A percentile compares a stretch with the other conserved stretches of the same genome.
phyloP scores from a whole-genome alignment of 257 asterid species.

The Primulina tabacum region DNA sequence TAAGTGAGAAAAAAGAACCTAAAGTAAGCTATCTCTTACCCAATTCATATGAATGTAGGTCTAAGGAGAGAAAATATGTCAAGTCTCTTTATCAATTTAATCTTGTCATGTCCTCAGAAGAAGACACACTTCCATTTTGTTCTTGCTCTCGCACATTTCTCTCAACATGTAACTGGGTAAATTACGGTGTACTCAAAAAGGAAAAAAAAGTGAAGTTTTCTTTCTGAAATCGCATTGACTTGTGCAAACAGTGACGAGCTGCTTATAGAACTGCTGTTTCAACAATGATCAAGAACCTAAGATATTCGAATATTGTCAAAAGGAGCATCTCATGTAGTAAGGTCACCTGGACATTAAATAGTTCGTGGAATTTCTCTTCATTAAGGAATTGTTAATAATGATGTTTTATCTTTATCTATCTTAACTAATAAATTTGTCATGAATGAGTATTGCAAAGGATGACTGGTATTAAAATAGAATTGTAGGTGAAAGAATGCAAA shows the following conservation, averaged over 20 bases:
- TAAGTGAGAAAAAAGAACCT: conserved; percentile 11
- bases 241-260: neutral
- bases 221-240: neutral
- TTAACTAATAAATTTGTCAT: too few species aligned
- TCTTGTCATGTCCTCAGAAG: neutral
- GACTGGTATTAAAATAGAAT: too few species aligned
- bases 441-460: neutral
- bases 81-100: neutral
- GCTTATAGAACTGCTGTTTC: neutral
- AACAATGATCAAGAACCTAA: neutral
- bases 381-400: neutral
- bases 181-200: conserved; percentile 1
- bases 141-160: neutral
- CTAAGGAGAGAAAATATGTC: neutral
- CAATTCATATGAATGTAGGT: conserved; percentile 15
- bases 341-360: neutral
- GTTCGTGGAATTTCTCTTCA: neutral
- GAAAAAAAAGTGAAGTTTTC: neutral
- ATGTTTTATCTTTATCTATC: neutral
- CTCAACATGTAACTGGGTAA: conserved; percentile 7
- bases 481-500: neutral
- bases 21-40: conserved; percentile 14
- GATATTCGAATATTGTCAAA: neutral
- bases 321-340: neutral
- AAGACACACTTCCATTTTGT: conserved; percentile 1